phyloP scores from a whole-genome alignment of 2,329 filamentous ascomycete genomes.

The Aspergillus clavatus region DNA sequence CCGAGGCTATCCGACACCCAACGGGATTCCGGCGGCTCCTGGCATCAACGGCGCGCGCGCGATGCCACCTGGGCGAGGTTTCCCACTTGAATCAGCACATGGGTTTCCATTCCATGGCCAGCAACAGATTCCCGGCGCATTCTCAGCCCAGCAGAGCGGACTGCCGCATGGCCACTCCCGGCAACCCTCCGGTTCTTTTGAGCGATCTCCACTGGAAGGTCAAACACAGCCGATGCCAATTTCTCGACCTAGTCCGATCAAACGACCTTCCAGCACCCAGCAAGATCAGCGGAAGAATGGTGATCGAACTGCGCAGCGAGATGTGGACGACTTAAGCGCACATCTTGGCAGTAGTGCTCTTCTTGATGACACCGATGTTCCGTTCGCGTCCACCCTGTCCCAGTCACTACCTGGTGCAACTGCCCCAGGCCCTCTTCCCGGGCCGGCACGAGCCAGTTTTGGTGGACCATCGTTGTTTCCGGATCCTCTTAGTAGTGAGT shows the following conservation, averaged over 20 bases:
- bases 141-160: constrained; percentile 33
- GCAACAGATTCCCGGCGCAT: constrained; percentile 40
- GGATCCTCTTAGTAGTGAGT: constrained; percentile 41
- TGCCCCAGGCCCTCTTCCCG: constrained; percentile 47
- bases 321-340: constrained; percentile 67
- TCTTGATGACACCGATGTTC: constrained; percentile 67
- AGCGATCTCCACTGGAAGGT: constrained; percentile 56
- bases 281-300: constrained; percentile 43
- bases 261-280: constrained; percentile 71
- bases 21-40: constrained; percentile 52
- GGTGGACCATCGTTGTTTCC: constrained; percentile 39
- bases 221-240: constrained; percentile 65
- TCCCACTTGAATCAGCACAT: constrained; percentile 45
- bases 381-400: constrained; percentile 50
- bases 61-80: constrained; percentile 53
- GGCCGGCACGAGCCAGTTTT: constrained; percentile 40
- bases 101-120: constrained; percentile 39
- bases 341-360: constrained; percentile 89
- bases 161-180: constrained; percentile 62
- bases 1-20: constrained; percentile 49
- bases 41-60: constrained; percentile 59
- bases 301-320: constrained; percentile 44
- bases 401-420: constrained; percentile 48
- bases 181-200: constrained; percentile 64
- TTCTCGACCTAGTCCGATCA: constrained; percentile 78